A percentile compares a stretch with the other conserved stretches of the same genome.
Evolutionary conservation across 2,329 filamentous ascomycete species (phyloP).

Genomic region (Clonostachys rosea): DNA sequence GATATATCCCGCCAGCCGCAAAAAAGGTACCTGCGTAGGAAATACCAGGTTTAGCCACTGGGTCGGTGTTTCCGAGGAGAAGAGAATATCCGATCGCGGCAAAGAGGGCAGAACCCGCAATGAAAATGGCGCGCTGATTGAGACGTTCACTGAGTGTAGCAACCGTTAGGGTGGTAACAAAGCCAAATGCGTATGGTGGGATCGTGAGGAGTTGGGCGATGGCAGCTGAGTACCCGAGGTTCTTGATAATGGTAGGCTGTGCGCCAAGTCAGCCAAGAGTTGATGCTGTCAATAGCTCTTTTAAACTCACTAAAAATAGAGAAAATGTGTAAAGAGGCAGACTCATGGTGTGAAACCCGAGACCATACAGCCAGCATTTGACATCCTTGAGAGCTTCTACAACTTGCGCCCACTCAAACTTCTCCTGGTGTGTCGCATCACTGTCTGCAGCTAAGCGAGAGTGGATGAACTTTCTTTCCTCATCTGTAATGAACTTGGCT

Average conservation of each 20-base stretch:
- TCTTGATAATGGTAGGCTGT: constrained; percentile 59
- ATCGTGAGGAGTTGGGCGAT: constrained; percentile 63
- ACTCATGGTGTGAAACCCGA: constrained; percentile 69
- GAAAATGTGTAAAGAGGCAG: constrained; percentile 51
- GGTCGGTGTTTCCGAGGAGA: constrained; percentile 50
- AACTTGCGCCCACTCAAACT: constrained; percentile 66
- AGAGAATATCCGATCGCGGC: constrained; percentile 61
- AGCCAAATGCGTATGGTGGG: constrained; percentile 55
- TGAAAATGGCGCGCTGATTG: constrained; percentile 42
- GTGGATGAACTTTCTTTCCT: constrained; percentile 65
- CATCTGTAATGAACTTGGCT: constrained; percentile 49
- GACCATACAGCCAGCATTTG: constrained; percentile 69
- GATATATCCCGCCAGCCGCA: constrained; percentile 74
- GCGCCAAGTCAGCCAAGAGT: constrained; percentile 58
- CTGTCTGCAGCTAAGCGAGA: constrained; percentile 63
- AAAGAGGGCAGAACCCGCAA: constrained; percentile 60
- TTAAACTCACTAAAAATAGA: constrained; percentile 55
- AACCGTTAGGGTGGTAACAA: constrained; percentile 47
- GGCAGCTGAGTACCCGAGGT: constrained; percentile 51
- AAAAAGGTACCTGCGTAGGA: constrained; percentile 75
- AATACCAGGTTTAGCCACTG: constrained; percentile 52
- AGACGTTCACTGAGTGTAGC: constrained; percentile 51
- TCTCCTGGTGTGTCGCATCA: constrained; percentile 64
- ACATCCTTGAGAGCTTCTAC: constrained; percentile 58
- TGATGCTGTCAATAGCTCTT: constrained; percentile 58